Evolutionary conservation across 345 rosid species (phyloP).

Genomic region (Passiflora organensis): DNA sequence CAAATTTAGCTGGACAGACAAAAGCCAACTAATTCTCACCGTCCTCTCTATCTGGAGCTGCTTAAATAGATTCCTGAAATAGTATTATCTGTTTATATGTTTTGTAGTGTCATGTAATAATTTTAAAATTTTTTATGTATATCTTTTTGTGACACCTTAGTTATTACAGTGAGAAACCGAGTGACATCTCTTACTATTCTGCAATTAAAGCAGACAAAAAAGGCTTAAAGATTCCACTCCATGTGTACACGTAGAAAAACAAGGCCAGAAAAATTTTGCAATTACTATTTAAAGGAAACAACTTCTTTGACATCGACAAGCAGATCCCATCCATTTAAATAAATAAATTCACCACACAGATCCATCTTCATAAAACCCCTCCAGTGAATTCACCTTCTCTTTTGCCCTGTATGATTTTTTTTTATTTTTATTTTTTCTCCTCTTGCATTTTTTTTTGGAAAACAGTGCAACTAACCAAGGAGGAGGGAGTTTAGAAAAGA

Average conservation of each 20-base stretch:
- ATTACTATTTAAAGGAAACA: too few species aligned
- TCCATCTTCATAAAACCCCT: constrained; percentile 52
- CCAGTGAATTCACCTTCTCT: constrained; percentile 37
- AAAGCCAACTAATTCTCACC: constrained; percentile 43
- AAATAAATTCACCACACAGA: constrained; percentile 37
- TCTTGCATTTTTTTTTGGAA: constrained; percentile 8
- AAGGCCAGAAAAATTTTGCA: too few species aligned
- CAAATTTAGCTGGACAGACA: constrained; percentile 50
- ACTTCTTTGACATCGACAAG: constrained; percentile 37
- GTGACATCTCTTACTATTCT: constrained; percentile 18
- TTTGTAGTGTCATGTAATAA: neutral
- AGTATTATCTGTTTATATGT: too few species aligned
- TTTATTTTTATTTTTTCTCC: constrained; percentile 8
- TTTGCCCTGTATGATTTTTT: constrained; percentile 16
- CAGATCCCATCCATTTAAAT: constrained; percentile 36
- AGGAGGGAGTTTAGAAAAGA: neutral
- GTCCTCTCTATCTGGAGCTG: constrained; percentile 43
- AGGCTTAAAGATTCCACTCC: too few species aligned
- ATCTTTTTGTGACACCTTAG: constrained; percentile 47
- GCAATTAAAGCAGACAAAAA: too few species aligned
- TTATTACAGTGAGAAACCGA: constrained; percentile 19
- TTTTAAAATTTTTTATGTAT: constrained; percentile 8
- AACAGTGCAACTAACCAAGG: constrained; percentile 30
- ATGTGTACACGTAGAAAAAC: too few species aligned
- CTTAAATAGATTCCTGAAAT: constrained; percentile 29